Base-by-base conservation (phyloP, 2,329 filamentous ascomycete species). In the Cladophialophora carrionii region DNA sequence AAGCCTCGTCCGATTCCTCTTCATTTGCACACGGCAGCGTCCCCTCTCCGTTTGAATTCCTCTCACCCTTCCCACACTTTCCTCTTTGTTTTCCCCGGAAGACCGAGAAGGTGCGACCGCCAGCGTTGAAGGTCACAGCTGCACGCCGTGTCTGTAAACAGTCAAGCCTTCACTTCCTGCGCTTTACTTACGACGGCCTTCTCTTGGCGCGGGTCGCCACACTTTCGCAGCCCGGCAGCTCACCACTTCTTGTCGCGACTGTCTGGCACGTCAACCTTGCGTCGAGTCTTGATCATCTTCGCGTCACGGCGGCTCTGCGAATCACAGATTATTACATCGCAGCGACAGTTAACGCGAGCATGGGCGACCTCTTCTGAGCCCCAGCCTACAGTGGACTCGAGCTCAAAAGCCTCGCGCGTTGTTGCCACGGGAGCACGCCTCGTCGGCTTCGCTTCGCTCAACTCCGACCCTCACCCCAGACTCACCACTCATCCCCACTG, bases 1-100 rank as follows among this genome's bases (percentile, higher is more conserved):
- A 68, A 68, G 67, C 67, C 67, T 68, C 62, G 67, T 66, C 64
- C 54, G 62, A 53, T 51, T 61, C 48, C 52, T 51, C 62, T 48
- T 51, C 61, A 51, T 63, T 62, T 52, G 56, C 57, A 56, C 56
- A 54, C 26, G 52, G 57, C 43, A 53, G 57, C 49, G 55, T 63
- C 61, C 61, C 57, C 55, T 63, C 58, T 37, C 32, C 57, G 17
- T 63, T 48, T 34, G 57, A 60, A 60, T 60, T 60, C 57, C 57
- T 60, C 57, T 61, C 59, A 61, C 59, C 59, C 59, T 54, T 49
- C 60, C 60, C 60, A 51, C 53, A 52, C 41, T 57, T 53, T 60
- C 57, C 34, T 53, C 24, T 57, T 48, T 43, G 37, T 57, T 31
- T 57, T 24, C 57, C 43, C 26, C 12, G 26, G 34, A 14, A 22